These are phyloP conservation scores for Zymoseptoria crescenta DNA, from an alignment of 2,329 filamentous ascomycete genomes.

Conservation along the genomic window DNA sequence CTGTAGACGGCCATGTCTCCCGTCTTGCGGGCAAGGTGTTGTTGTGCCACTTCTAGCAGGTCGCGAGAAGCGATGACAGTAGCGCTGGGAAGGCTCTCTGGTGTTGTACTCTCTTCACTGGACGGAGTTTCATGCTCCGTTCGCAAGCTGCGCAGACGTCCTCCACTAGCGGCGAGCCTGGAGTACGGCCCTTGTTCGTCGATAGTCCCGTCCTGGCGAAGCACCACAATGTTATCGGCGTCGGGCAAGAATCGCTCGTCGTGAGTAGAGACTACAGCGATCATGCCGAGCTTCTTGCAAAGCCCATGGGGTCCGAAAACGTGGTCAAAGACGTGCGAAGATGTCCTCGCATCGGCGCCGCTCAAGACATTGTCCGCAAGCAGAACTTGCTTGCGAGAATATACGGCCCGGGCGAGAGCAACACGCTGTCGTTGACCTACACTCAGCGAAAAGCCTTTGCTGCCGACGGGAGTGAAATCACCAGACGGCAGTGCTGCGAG, in stretches of 20 bases:
- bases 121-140: not conserved
- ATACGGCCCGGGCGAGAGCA: constrained; percentile 70
- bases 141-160: constrained; percentile 8
- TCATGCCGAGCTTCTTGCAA: constrained; percentile 32
- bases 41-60: constrained; percentile 7
- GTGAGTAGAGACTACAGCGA: constrained; percentile 40
- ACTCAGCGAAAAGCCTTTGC: constrained; percentile 75
- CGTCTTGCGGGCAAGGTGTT: constrained; percentile 15
- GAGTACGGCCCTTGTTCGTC: constrained; percentile 32
- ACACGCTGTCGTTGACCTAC: constrained; percentile 80
- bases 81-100: not conserved
- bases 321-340: constrained; percentile 35
- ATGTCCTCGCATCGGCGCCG: constrained; percentile 58
- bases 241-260: constrained; percentile 28
- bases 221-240: constrained; percentile 37
- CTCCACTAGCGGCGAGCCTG: constrained; percentile 11
- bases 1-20: constrained; percentile 37
- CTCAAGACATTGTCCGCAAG: constrained; percentile 74
- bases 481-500: constrained; percentile 68
- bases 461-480: constrained; percentile 72
- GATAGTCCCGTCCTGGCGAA: constrained; percentile 25
- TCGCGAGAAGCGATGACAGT: constrained; percentile 1
- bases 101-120: not conserved
- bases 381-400: constrained; percentile 68
- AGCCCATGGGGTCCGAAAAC: constrained; percentile 39